A percentile compares a stretch with the other conserved stretches of the same genome.
phyloP scores from a whole-genome alignment of 331 rosid species.

The Acacia pycnantha region DNA sequence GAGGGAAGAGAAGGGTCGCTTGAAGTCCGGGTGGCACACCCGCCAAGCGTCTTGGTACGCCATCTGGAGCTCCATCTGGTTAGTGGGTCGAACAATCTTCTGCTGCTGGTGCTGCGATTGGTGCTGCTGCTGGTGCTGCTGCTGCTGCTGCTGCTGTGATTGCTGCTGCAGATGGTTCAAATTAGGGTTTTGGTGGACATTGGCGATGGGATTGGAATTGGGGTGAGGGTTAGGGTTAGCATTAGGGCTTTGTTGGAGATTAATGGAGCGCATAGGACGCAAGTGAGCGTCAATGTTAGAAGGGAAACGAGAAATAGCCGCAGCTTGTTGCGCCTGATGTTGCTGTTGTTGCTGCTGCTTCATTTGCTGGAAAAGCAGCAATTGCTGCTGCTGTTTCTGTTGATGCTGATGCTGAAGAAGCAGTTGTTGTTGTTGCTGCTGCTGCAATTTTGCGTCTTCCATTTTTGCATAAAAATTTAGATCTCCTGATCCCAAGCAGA shows the following conservation, averaged over 20 bases:
- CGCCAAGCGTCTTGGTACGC: constrained; percentile 84
- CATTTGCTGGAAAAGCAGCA: constrained; percentile 16
- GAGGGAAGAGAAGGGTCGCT: constrained; percentile 69
- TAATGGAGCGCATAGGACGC: constrained; percentile 58
- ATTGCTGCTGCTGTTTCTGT: constrained; percentile 33
- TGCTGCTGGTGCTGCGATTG: constrained; percentile 38
- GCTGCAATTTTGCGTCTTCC: constrained; percentile 1
- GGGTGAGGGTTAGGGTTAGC: constrained; percentile 5
- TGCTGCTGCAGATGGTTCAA: constrained; percentile 33
- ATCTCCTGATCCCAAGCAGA: not conserved
- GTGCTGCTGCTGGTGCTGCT: constrained; percentile 1
- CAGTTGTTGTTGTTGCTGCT: not conserved
- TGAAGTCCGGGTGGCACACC: constrained; percentile 73
- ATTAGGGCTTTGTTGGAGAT: constrained; percentile 48
- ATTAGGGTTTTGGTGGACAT: constrained; percentile 43
- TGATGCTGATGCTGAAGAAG: constrained; percentile 32
- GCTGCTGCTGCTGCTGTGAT: constrained; percentile 18
- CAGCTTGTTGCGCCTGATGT: constrained; percentile 53
- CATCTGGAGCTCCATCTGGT: constrained; percentile 71
- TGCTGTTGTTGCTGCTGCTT: constrained; percentile 26
- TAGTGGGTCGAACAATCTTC: constrained; percentile 51
- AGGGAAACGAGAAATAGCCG: constrained; percentile 71
- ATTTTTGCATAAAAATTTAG: not conserved
- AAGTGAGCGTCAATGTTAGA: constrained; percentile 75
- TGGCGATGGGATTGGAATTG: constrained; percentile 25